Percentiles rank a stretch among this genome's conserved stretches.
Conservation (phyloP, 148 eudicot genomes). For the Diospyros kaki region DNA sequence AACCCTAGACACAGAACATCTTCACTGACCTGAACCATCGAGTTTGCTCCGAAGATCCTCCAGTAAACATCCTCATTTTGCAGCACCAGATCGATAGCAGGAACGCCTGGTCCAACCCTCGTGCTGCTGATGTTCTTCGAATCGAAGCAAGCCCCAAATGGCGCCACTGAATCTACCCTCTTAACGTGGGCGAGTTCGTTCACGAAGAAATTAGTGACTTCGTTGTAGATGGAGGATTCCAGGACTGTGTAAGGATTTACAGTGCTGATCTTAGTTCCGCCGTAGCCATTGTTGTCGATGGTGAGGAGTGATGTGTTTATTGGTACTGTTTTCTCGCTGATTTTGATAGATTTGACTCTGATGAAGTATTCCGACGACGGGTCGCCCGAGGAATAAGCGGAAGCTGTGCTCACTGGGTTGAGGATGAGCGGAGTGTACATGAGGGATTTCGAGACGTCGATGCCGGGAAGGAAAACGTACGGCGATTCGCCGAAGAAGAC, state of each 20-base stretch:
- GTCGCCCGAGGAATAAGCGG: background rate
- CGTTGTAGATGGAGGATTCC: constrained; percentile 31
- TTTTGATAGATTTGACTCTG: constrained; percentile 30
- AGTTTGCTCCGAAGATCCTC: constrained; percentile 43
- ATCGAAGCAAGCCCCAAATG: constrained; percentile 35
- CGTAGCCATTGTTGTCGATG: constrained; percentile 18
- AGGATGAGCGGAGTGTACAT: constrained; percentile 49
- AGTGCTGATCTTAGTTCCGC: constrained; percentile 51
- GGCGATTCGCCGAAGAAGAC: constrained; percentile 53
- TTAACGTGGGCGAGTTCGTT: constrained; percentile 10
- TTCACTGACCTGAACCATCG: constrained; percentile 36
- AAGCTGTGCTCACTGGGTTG: constrained; percentile 21
- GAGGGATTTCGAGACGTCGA: constrained; percentile 28
- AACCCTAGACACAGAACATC: constrained; percentile 34
- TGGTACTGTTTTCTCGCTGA: constrained; percentile 20
- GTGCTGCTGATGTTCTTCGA: constrained; percentile 12
- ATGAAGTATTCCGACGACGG: constrained; percentile 35
- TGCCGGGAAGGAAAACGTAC: constrained; percentile 22
- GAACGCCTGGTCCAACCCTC: constrained; percentile 31
- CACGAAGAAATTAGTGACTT: constrained; percentile 17
- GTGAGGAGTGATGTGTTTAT: constrained; percentile 31
- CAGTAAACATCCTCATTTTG: constrained; percentile 28
- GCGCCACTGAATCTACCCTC: constrained; percentile 23
- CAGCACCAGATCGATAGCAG: constrained; percentile 38
- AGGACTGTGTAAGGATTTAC: constrained; percentile 40